phyloP scores from a whole-genome alignment of 2,329 filamentous ascomycete species.

The Lasiodiplodia gonubiensis region DNA sequence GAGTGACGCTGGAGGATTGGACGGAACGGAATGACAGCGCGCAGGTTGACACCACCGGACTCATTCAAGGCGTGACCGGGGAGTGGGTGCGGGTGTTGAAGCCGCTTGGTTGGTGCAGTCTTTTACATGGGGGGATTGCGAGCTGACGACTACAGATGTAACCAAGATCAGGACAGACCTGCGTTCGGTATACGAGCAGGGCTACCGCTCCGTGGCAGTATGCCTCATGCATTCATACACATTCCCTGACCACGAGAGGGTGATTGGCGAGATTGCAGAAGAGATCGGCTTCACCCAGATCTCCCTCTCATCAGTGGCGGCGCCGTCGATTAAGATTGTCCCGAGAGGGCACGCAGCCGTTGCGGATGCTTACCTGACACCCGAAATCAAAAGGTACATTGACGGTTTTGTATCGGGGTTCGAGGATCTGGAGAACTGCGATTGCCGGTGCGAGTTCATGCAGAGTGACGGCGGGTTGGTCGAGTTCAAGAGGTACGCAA shows the following conservation, averaged over 20 bases:
- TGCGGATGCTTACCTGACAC: conserved; percentile 34
- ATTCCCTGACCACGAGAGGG: conserved; percentile 40
- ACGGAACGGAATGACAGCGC: conserved; percentile 31
- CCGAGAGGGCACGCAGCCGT: conserved; percentile 26
- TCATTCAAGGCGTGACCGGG: conserved; percentile 32
- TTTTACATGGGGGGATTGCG: conserved; percentile 38
- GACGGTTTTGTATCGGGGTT: conserved; percentile 38
- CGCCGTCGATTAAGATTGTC: conserved; percentile 33
- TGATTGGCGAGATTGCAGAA: conserved; percentile 37
- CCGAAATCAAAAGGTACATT: conserved; percentile 35
- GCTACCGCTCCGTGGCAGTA: conserved; percentile 45
- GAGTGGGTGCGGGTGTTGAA: background rate
- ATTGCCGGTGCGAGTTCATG: conserved; percentile 44
- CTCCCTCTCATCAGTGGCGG: conserved; percentile 36
- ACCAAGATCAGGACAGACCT: conserved; percentile 30
- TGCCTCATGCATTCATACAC: conserved; percentile 43
- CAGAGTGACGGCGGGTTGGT: conserved; percentile 42
- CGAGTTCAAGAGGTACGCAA: conserved; percentile 25
- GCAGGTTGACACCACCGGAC: conserved; percentile 35
- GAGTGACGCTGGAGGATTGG: conserved; percentile 42
- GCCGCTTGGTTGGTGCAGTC: conserved; percentile 29
- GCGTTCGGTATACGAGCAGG: conserved; percentile 39
- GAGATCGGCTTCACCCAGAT: conserved; percentile 40
- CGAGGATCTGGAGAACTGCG: conserved; percentile 35
- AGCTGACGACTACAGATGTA: conserved; percentile 35